Conservation (phyloP, 2,329 filamentous ascomycete genomes). For the Leptographium flavum region DNA sequence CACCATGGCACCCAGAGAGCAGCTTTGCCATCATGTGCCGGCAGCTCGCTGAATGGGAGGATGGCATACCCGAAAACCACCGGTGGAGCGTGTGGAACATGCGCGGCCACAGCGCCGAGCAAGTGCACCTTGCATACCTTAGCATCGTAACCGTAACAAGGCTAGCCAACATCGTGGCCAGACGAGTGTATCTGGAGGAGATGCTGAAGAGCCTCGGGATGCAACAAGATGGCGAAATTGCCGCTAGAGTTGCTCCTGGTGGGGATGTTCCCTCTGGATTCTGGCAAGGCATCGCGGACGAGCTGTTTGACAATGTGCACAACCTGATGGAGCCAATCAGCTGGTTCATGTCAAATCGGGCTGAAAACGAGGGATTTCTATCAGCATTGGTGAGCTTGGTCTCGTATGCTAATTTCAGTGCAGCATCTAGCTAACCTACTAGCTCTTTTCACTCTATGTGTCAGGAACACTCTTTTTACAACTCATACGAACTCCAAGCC, state of each 20-base stretch:
- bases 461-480: slow-evolving; percentile 3
- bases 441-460: slow-evolving; percentile 2
- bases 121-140: slow-evolving; percentile 19
- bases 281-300: neutral
- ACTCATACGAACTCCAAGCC: neutral
- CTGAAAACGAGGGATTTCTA: slow-evolving; percentile 4
- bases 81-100: slow-evolving; percentile 20
- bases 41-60: slow-evolving; percentile 14
- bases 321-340: slow-evolving; percentile 1
- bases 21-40: slow-evolving; percentile 11
- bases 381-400: neutral
- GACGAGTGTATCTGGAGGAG: slow-evolving; percentile 3
- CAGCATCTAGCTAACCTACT: neutral
- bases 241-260: too few relatives aligned
- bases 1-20: slow-evolving; percentile 11
- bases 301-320: slow-evolving; percentile 3
- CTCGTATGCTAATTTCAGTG: too few relatives aligned
- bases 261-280: neutral
- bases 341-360: slow-evolving; percentile 5
- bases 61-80: slow-evolving; percentile 15
- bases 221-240: too few relatives aligned
- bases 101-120: slow-evolving; percentile 18
- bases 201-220: too few relatives aligned
- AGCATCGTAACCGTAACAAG: slow-evolving; percentile 18
- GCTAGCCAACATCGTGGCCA: slow-evolving; percentile 19